Base-by-base conservation (phyloP, 352 stramenopile species). In the Globisporangium polare region DNA sequence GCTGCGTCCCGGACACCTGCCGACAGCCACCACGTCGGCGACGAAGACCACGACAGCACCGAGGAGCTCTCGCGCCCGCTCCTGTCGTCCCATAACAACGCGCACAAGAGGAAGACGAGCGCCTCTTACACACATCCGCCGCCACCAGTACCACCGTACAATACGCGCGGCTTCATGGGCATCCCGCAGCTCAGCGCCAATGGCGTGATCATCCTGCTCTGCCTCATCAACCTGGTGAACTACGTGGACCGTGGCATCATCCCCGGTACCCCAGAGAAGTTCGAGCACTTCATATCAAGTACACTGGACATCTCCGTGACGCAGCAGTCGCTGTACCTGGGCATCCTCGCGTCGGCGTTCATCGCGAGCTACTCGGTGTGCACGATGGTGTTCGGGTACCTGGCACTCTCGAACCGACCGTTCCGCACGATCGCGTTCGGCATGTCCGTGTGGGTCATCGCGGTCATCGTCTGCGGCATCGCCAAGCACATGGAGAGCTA, bases 241-340 rank as follows among this genome's bases (percentile, higher is more conserved):
- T 98, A 97, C 75, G 68, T 98, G 47, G 94, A 98, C 77, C 89
- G 95, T 35, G 91, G 92, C 29, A 98, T 99, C 63, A 98, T 98
- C 58, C 89, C 96, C 0, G 96, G 96, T 10, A 89, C 92, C 0
- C 87, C 88, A 20, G 77, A 96, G 60, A 88, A 97, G 64, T 98
- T 98, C 67, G 86, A 96, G 62, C 80, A 78, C 51, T 99, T 98
- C 64, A 96, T 98, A 63, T 81, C 78, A 10, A 55, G 72, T 10
- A 92, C 89, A n/a, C 72, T 90, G 12, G 67, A 86, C 47, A 72
- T 89, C 13, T 80, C 75, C 10, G 69, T 75, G 46, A 68, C 86
- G 52, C 69, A 82, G 42, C 73, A 92, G 66, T 88, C 78, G 43
- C 72, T 94, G 52, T 93, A 91, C 73, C 72, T 98, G 39, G 92